phyloP scores from a whole-genome alignment of 768 basidiomycete genomes.

The Lyophyllum semitale region DNA sequence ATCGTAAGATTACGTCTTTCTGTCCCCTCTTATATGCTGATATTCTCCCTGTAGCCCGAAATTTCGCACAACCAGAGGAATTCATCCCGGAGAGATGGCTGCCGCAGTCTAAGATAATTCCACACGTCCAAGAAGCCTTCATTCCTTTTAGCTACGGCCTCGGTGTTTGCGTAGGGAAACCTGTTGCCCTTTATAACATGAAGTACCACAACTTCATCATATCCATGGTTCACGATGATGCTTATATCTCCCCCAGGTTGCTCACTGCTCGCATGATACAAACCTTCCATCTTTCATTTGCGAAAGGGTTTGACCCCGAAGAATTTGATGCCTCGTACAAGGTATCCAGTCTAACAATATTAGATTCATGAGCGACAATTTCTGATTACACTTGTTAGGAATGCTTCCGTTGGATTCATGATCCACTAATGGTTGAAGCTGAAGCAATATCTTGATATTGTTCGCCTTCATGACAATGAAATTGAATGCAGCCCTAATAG shows the following conservation, averaged over 20 bases:
- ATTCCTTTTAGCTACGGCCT: constrained; percentile 22
- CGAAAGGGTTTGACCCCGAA: constrained; percentile 12
- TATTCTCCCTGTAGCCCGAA: constrained; percentile 7
- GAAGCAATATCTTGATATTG: too few relatives aligned
- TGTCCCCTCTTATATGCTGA: background rate
- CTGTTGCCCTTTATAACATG: constrained; percentile 26
- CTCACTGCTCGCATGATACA: constrained; percentile 12
- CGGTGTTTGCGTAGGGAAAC: constrained; percentile 25
- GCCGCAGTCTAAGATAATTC: background rate
- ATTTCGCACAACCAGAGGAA: constrained; percentile 20
- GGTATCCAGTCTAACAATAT: constrained; percentile 11
- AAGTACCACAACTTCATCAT: constrained; percentile 12
- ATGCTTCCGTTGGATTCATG: constrained; percentile 23
- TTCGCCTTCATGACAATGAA: too few relatives aligned
- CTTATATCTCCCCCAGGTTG: constrained; percentile 9
- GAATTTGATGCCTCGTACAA: constrained; percentile 24
- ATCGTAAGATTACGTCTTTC: constrained; percentile 2
- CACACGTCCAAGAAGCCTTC: constrained; percentile 15
- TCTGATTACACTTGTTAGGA: constrained; percentile 11
- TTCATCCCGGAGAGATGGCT: constrained; percentile 25
- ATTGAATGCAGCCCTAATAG: too few relatives aligned
- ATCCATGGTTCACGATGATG: background rate
- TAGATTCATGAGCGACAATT: background rate
- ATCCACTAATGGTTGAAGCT: background rate
- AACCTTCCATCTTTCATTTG: constrained; percentile 15